These are phyloP conservation scores for Aschersonia sp. DNA, from an alignment of 2,329 filamentous ascomycete species.

Conservation along the genomic window DNA sequence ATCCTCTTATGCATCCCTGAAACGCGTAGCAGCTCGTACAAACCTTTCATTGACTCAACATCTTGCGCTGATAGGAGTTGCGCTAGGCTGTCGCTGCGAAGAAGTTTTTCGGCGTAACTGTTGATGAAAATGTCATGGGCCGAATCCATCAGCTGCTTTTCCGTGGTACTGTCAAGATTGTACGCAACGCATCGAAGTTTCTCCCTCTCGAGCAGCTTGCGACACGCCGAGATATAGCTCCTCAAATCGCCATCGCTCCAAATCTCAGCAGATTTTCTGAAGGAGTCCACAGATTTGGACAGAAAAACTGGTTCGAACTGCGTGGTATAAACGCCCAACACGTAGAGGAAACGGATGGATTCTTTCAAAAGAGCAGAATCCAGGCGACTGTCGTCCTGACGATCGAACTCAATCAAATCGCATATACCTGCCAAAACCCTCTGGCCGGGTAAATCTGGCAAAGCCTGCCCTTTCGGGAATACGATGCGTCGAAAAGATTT, in stretches of 20 bases:
- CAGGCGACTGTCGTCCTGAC: constrained; percentile 40
- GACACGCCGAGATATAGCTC: constrained; percentile 59
- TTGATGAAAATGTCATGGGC: constrained; percentile 62
- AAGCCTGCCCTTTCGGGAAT: constrained; percentile 18
- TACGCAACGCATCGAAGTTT: constrained; percentile 64
- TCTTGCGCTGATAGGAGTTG: constrained; percentile 61
- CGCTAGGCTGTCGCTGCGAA: constrained; percentile 52
- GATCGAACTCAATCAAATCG: constrained; percentile 59
- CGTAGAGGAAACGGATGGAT: constrained; percentile 68
- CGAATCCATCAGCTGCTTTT: constrained; percentile 57
- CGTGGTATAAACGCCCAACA: constrained; percentile 67
- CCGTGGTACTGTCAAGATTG: constrained; percentile 71
- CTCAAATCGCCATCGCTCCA: constrained; percentile 52
- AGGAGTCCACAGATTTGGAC: constrained; percentile 50
- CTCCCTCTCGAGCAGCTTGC: constrained; percentile 57
- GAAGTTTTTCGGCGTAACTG: constrained; percentile 49
- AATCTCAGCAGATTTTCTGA: constrained; percentile 53
- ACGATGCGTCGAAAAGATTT: constrained; percentile 54
- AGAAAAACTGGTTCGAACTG: constrained; percentile 70
- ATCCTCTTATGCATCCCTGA: constrained; percentile 57
- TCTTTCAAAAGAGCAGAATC: constrained; percentile 55
- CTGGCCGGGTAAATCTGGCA: constrained; percentile 9
- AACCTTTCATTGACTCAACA: constrained; percentile 52
- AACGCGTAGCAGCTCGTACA: constrained; percentile 67
- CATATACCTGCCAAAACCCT: constrained; percentile 44